A percentile compares a stretch with the other conserved stretches of the same genome.
Evolutionary conservation across 176 grass and related monocot species (phyloP).

Genomic region (Puya raimondii): DNA sequence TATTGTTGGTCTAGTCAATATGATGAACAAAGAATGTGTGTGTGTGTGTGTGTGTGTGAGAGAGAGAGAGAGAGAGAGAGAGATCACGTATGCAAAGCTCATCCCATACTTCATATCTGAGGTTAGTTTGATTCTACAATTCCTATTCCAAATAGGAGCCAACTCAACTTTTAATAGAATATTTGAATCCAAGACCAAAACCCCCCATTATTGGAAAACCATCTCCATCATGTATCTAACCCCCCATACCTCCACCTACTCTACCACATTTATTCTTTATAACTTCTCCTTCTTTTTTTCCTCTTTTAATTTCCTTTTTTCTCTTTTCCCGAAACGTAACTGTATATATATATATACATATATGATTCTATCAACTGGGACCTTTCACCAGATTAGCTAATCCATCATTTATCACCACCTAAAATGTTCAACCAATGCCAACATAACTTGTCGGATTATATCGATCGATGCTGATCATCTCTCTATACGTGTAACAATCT

Average conservation of each 20-base stretch:
- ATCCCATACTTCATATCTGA: background rate
- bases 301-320: background rate
- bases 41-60: background rate
- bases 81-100: background rate
- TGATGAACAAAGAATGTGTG: background rate
- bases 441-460: too few species aligned
- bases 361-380: conserved; percentile 8
- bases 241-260: conserved; percentile 46
- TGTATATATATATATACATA: background rate
- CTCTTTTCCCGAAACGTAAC: conserved; percentile 1
- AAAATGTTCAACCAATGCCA: background rate
- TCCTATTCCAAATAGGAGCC: conserved; percentile 10
- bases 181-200: conserved; percentile 3
- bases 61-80: background rate
- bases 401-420: background rate
- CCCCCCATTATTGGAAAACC: conserved; percentile 24
- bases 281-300: background rate
- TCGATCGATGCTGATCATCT: too few species aligned
- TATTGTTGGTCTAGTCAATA: background rate
- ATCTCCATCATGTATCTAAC: conserved; percentile 48
- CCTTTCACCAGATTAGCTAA: conserved; percentile 26
- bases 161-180: conserved; percentile 7
- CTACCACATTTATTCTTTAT: conserved; percentile 19
- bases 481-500: too few species aligned
- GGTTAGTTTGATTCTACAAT: conserved; percentile 1